Evolutionary conservation across 2,329 filamentous ascomycete genomes (phyloP).

Genomic region (Amesomyces nigricolor): DNA sequence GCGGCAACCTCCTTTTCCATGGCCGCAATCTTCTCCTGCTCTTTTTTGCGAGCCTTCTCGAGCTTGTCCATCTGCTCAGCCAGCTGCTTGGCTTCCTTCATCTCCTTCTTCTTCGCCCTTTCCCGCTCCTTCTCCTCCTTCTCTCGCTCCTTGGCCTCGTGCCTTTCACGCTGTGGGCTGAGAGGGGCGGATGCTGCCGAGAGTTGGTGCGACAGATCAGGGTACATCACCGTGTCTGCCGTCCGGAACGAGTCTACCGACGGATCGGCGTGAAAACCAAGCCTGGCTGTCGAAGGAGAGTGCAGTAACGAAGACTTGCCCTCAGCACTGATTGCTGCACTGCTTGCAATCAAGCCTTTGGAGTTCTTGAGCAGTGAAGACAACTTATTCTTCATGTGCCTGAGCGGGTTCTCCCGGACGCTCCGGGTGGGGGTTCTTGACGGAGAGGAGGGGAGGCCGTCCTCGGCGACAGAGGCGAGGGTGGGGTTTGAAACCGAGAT

Average conservation of each 20-base stretch:
- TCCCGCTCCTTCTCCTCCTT: conserved; percentile 43
- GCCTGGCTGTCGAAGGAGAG: conserved; percentile 46
- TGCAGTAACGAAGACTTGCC: conserved; percentile 50
- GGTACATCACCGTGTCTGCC: conserved; percentile 38
- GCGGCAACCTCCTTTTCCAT: conserved; percentile 48
- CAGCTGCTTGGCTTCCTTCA: conserved; percentile 58
- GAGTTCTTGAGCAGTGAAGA: conserved; percentile 87
- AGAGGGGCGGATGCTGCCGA: conserved; percentile 30
- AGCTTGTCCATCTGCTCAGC: conserved; percentile 63
- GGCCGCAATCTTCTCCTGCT: conserved; percentile 23
- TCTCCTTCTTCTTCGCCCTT: conserved; percentile 42
- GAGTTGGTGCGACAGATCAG: conserved; percentile 40
- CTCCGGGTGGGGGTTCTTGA: conserved; percentile 52
- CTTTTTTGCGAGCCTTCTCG: conserved; percentile 55
- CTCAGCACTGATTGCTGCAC: conserved; percentile 57
- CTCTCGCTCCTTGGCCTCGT: conserved; percentile 59
- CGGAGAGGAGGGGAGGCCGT: conserved; percentile 41
- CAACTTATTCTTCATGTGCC: conserved; percentile 86
- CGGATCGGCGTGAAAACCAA: conserved; percentile 39
- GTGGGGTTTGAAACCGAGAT: conserved; percentile 55
- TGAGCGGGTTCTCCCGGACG: conserved; percentile 71
- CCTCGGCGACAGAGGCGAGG: conserved; percentile 44
- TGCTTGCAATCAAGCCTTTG: conserved; percentile 78
- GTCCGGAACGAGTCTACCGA: conserved; percentile 46
- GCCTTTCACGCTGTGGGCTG: conserved; percentile 54